Base-by-base conservation (phyloP, 1,139 yeast genomes). In the Yamadazyma kanchanaburiensis region DNA sequence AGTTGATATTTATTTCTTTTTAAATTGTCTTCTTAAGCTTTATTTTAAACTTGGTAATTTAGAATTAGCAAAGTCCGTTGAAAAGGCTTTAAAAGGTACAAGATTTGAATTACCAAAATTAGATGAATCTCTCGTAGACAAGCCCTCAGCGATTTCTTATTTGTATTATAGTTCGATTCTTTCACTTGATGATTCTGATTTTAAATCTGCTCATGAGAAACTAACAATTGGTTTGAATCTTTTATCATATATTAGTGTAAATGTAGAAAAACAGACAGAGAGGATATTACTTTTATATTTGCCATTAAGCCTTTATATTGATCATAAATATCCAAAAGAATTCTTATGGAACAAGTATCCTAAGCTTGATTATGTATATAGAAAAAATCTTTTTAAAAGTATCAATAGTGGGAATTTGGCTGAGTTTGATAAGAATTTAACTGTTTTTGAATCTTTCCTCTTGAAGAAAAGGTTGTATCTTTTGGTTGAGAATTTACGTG, bases 51-150 rank as follows among this genome's bases (percentile, higher is more conserved):
- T 88, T 46, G 70, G 74, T 33, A 85, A 84, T 45, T 64, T 76
- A 28, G 87, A 88, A 39, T 70, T 88, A 48, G 94, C 94, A 12
- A 80, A 80, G 44, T 83, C 87, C 32, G 70, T 87, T 34, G 78
- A 86, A 35, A 80, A 80, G 51, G 96, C 89, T 2, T 60, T 88
- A 26, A 70, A 64, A 21, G 74, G 78, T 4, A 73, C 80, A 35
- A 52, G 69, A 12, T 58, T 59, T 12, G 52, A 57, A 24, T 45
- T 67, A 17, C 75, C 74, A 4, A 76, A 73, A 23, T 60, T 83
- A 39, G 80, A 85, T 12, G 55, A 66, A 4, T 48, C 76, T 6
- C 51, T 60, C 3, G 37, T 48, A 11, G 67, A 70, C 17, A 71
- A 69, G 40, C 58, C 74, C 8, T 79, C 80, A 33, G 67, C 76